These are phyloP conservation scores for Leishmania major DNA, from an alignment of 208 protist genomes.

Conservation along the genomic window DNA sequence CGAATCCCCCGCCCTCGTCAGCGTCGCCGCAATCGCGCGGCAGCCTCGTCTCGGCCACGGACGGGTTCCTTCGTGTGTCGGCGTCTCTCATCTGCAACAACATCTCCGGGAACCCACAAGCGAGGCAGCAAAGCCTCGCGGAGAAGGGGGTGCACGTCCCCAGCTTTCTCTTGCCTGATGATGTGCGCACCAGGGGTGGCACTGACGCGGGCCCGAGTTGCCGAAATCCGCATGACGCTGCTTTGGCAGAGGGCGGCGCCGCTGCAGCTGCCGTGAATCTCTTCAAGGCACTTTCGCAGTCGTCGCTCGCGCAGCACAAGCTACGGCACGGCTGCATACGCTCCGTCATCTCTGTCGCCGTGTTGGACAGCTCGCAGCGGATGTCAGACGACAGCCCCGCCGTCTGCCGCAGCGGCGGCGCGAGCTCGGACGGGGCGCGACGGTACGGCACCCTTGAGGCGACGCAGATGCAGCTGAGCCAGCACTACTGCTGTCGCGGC, in stretches of 20 bases:
- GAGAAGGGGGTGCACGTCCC: conserved; percentile 51
- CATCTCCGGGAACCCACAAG: conserved; percentile 67
- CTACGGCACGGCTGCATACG: conserved; percentile 64
- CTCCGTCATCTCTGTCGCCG: conserved; percentile 65
- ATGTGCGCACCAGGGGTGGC: not conserved
- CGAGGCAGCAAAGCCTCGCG: conserved; percentile 37
- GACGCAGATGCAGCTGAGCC: conserved; percentile 13
- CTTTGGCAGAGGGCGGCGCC: not conserved
- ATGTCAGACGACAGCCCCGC: not conserved
- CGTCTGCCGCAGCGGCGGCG: not conserved
- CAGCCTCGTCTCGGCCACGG: conserved; percentile 31
- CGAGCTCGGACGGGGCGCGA: not conserved
- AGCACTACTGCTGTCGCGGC: conserved; percentile 44
- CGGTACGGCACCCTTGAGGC: not conserved
- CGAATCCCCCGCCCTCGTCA: not conserved
- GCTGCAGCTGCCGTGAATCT: conserved; percentile 45
- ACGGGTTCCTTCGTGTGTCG: conserved; percentile 54
- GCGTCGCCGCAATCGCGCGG: not conserved
- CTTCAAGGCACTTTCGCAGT: conserved; percentile 56
- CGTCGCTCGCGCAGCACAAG: conserved; percentile 71
- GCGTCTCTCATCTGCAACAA: conserved; percentile 63
- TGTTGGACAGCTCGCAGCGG: conserved; percentile 37
- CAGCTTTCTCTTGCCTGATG: conserved; percentile 23
- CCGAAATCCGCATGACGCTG: not conserved
- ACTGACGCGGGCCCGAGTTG: not conserved